Evolutionary conservation across 768 basidiomycete species (phyloP).

Genomic region (Trametes maxima): DNA sequence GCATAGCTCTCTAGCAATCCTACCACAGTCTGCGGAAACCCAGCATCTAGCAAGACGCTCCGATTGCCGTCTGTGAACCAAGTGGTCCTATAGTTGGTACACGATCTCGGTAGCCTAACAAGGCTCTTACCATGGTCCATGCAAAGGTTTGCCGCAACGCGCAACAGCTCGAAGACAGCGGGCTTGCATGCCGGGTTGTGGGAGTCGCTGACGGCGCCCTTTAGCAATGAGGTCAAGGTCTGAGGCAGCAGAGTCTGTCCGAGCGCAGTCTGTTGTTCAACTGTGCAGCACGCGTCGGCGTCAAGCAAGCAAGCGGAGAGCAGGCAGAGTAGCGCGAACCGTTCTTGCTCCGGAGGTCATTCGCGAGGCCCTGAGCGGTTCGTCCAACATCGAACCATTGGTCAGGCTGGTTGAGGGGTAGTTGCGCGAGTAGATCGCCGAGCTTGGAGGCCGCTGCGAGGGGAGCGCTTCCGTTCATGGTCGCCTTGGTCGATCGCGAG

Average conservation of each 20-base stretch:
- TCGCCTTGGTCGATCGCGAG: not conserved
- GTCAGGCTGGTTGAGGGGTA: slow-evolving; percentile 35
- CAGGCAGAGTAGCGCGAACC: slow-evolving; percentile 26
- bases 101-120: not conserved
- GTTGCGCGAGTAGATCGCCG: slow-evolving; percentile 36
- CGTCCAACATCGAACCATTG: slow-evolving; percentile 56
- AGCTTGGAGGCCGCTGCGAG: slow-evolving; percentile 34
- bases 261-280: slow-evolving; percentile 70
- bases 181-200: slow-evolving; percentile 46
- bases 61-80: slow-evolving; percentile 70
- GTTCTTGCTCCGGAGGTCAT: slow-evolving; percentile 60
- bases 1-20: slow-evolving; percentile 69
- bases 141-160: slow-evolving; percentile 82
- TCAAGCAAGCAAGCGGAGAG: slow-evolving; percentile 14
- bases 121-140: slow-evolving; percentile 71
- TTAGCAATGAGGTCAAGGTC: slow-evolving; percentile 62
- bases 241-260: slow-evolving; percentile 68
- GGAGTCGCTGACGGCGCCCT: slow-evolving; percentile 53
- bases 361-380: slow-evolving; percentile 60
- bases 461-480: slow-evolving; percentile 26
- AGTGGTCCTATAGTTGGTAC: not conserved
- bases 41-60: slow-evolving; percentile 66
- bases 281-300: slow-evolving; percentile 39
- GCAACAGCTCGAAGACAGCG: slow-evolving; percentile 67
- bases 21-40: slow-evolving; percentile 67